Conservation (phyloP, 805 yeast species). For the Saccharomyces paradoxus region DNA sequence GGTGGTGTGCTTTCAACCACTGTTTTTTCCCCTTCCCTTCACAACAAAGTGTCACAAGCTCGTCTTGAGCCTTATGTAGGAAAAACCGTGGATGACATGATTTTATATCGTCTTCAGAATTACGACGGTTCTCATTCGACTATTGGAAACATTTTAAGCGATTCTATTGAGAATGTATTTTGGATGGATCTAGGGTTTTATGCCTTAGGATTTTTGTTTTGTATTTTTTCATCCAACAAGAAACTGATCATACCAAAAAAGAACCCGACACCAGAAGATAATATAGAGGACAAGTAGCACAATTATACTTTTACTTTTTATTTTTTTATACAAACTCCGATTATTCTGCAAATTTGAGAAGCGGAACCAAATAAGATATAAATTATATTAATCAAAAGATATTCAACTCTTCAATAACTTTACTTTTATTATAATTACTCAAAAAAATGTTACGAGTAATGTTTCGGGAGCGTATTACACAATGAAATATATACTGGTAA, state of each 20-base stretch:
- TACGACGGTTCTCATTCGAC: slow-evolving; percentile 15
- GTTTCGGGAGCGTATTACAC: too few species aligned
- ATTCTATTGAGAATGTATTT: slow-evolving; percentile 16
- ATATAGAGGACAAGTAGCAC: background rate
- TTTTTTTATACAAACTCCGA: too few species aligned
- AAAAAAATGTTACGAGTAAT: too few species aligned
- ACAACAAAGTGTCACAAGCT: slow-evolving; percentile 8
- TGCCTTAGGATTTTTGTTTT: slow-evolving; percentile 12
- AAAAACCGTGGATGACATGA: slow-evolving; percentile 13
- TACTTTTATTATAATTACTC: too few species aligned
- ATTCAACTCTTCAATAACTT: too few species aligned
- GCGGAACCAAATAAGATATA: too few species aligned
- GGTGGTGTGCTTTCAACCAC: slow-evolving; percentile 22
- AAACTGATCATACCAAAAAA: slow-evolving; percentile 1
- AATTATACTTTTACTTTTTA: background rate
- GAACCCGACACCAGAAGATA: background rate
- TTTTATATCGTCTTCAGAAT: slow-evolving; percentile 13
- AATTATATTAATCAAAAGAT: too few species aligned
- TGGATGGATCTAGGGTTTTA: slow-evolving; percentile 17
- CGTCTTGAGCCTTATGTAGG: slow-evolving; percentile 3
- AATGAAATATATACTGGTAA: too few species aligned
- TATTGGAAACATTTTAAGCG: slow-evolving; percentile 12
- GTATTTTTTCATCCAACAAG: slow-evolving; percentile 15
- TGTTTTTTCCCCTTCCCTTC: slow-evolving; percentile 16
- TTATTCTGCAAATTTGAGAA: too few species aligned